Percentiles rank a stretch among this genome's conserved stretches.
Evolutionary conservation across 192 early-diverging fungal genomes (phyloP).

Genomic region (Backusella mclennaniae): DNA sequence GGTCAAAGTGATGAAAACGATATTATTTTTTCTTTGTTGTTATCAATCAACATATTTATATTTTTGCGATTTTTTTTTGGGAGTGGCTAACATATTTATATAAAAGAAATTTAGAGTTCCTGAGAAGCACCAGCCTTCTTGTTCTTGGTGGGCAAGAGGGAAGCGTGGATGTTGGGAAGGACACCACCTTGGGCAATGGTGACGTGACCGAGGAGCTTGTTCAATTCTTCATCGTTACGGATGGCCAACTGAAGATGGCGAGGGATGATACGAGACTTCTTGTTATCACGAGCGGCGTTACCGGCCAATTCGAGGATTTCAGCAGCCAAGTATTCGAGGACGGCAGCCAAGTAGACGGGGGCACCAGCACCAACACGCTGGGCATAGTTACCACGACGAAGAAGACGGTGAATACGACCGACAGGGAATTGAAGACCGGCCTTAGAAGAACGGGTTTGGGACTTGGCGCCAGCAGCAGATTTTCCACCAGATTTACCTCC

Average conservation of each 20-base stretch:
- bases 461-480: slow-evolving; percentile 61
- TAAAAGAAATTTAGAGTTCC: slow-evolving; percentile 33
- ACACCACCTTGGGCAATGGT: slow-evolving; percentile 92
- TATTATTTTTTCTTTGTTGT: background rate
- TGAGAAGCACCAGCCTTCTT: slow-evolving; percentile 41
- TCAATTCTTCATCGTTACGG: slow-evolving; percentile 91
- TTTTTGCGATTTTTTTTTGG: background rate
- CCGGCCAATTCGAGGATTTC: slow-evolving; percentile 92
- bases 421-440: slow-evolving; percentile 92
- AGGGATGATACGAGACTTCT: slow-evolving; percentile 90
- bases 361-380: slow-evolving; percentile 84
- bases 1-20: background rate
- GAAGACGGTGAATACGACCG: slow-evolving; percentile 46
- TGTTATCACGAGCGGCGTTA: slow-evolving; percentile 91
- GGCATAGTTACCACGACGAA: slow-evolving; percentile 27
- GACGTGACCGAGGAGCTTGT: slow-evolving; percentile 87
- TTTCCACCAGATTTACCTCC: slow-evolving; percentile 77
- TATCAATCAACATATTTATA: background rate
- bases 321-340: slow-evolving; percentile 88
- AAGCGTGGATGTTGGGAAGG: slow-evolving; percentile 71
- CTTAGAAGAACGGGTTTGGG: slow-evolving; percentile 71
- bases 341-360: slow-evolving; percentile 85
- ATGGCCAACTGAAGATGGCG: slow-evolving; percentile 90
- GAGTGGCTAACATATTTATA: background rate
- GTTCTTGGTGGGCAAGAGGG: slow-evolving; percentile 65